Percentiles rank a stretch among this genome's conserved stretches.
Conservation (phyloP, 129 eudicot genomes). For the Flaveria sonorensis region DNA sequence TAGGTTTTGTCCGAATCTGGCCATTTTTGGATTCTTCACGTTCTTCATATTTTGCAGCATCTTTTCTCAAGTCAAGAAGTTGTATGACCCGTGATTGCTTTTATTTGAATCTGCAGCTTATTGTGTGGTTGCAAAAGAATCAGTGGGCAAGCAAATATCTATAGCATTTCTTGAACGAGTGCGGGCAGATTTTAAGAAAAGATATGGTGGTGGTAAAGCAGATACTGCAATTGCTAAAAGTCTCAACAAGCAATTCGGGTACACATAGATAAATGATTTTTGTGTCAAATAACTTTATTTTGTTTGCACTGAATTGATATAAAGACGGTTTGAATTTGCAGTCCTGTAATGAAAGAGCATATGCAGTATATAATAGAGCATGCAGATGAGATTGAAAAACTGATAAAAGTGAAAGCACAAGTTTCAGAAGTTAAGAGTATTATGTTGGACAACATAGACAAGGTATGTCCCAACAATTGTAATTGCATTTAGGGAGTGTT, state of each 20-base stretch:
- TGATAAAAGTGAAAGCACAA: constrained; percentile 90
- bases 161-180: constrained; percentile 81
- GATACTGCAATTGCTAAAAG: constrained; percentile 87
- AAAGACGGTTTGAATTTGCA: constrained; percentile 31
- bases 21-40: no score
- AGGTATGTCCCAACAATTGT: constrained; percentile 48
- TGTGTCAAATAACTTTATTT: background rate
- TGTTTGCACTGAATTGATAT: constrained; percentile 10
- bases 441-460: constrained; percentile 85
- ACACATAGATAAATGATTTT: constrained; percentile 4
- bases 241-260: constrained; percentile 90
- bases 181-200: constrained; percentile 72
- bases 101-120: constrained; percentile 55
- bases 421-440: constrained; percentile 92
- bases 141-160: constrained; percentile 84
- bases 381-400: constrained; percentile 92
- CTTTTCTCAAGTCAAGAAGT: constrained; percentile 14
- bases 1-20: no score
- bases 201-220: constrained; percentile 96
- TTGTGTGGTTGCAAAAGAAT: constrained; percentile 87
- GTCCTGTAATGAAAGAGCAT: constrained; percentile 89
- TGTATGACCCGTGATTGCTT: constrained; percentile 13
- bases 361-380: constrained; percentile 90
- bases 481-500: background rate
- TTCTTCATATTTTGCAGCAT: no score